Evolutionary conservation across 2,329 filamentous ascomycete genomes (phyloP).

Genomic region (Penicillium sp.): DNA sequence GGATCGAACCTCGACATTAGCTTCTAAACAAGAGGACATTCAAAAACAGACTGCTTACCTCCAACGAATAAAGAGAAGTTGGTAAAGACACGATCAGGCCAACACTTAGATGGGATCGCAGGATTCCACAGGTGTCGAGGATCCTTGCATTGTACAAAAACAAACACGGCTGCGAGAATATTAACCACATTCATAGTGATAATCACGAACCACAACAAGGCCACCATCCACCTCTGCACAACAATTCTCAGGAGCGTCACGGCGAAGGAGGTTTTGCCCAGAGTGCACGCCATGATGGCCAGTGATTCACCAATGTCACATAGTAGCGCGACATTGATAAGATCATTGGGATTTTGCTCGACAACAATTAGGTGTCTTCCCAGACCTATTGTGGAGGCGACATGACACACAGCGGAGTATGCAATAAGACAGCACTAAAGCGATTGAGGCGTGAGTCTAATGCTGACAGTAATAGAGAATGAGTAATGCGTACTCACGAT

Average conservation of each 20-base stretch:
- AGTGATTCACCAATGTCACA: constrained; percentile 31
- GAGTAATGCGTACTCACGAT: constrained; percentile 8
- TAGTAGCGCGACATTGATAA: constrained; percentile 17
- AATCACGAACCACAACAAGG: constrained; percentile 35
- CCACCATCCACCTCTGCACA: constrained; percentile 30
- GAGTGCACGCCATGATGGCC: constrained; percentile 39
- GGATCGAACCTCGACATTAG: not conserved
- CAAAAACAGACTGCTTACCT: constrained; percentile 5
- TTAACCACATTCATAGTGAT: constrained; percentile 24
- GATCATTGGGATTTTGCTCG: constrained; percentile 7
- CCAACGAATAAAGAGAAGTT: constrained; percentile 22
- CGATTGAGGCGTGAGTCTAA: not conserved
- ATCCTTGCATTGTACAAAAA: constrained; percentile 21
- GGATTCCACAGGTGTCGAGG: constrained; percentile 21
- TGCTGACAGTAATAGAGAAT: not conserved
- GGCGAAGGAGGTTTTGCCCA: constrained; percentile 40
- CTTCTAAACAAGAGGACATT: not conserved
- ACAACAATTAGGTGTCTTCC: constrained; percentile 13
- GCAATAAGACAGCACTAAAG: constrained; percentile 11
- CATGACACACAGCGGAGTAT: constrained; percentile 18
- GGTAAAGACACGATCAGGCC: constrained; percentile 19
- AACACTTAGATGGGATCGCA: constrained; percentile 19
- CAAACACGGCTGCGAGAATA: constrained; percentile 18
- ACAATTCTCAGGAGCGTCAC: constrained; percentile 41
- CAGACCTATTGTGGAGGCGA: constrained; percentile 11